These are phyloP conservation scores for Dicorynia guianensis DNA, from an alignment of 306 rosid species.

Conservation along the genomic window DNA sequence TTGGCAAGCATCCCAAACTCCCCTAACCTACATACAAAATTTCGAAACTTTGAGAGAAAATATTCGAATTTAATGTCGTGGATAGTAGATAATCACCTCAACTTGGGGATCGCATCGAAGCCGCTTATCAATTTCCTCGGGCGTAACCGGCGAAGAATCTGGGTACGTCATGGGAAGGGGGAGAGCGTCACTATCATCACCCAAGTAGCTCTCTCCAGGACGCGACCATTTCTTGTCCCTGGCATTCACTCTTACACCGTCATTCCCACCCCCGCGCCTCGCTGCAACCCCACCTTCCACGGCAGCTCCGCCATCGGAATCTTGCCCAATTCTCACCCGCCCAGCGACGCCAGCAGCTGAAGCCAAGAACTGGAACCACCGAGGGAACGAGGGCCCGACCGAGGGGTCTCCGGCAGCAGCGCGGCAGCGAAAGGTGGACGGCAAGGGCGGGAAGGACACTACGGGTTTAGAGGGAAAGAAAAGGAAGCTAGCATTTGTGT, in stretches of 20 bases:
- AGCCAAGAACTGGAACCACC: slow-evolving; percentile 57
- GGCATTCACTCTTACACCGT: slow-evolving; percentile 64
- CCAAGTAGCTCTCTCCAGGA: slow-evolving; percentile 74
- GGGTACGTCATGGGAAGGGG: slow-evolving; percentile 93
- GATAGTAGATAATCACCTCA: slow-evolving; percentile 53
- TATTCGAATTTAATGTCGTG: not conserved
- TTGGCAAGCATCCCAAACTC: not conserved
- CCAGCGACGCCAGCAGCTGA: slow-evolving; percentile 50
- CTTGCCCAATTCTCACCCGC: slow-evolving; percentile 55
- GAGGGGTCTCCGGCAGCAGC: slow-evolving; percentile 62
- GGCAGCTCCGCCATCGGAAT: slow-evolving; percentile 49
- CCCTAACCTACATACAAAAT: not conserved
- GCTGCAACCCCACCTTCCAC: slow-evolving; percentile 46
- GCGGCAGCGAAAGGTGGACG: slow-evolving; percentile 53
- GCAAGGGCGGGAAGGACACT: not conserved
- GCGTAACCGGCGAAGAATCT: slow-evolving; percentile 74
- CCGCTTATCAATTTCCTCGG: slow-evolving; percentile 74
- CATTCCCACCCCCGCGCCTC: slow-evolving; percentile 47
- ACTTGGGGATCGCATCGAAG: slow-evolving; percentile 75
- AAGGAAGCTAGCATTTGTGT: slow-evolving; percentile 54
- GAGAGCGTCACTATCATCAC: slow-evolving; percentile 68
- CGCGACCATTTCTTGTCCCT: slow-evolving; percentile 84
- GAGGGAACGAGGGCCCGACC: slow-evolving; percentile 50
- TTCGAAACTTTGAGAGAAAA: not conserved
- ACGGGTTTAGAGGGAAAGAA: slow-evolving; percentile 42